phyloP scores from a whole-genome alignment of 2,329 filamentous ascomycete genomes.

The Penicillium vulpinum region DNA sequence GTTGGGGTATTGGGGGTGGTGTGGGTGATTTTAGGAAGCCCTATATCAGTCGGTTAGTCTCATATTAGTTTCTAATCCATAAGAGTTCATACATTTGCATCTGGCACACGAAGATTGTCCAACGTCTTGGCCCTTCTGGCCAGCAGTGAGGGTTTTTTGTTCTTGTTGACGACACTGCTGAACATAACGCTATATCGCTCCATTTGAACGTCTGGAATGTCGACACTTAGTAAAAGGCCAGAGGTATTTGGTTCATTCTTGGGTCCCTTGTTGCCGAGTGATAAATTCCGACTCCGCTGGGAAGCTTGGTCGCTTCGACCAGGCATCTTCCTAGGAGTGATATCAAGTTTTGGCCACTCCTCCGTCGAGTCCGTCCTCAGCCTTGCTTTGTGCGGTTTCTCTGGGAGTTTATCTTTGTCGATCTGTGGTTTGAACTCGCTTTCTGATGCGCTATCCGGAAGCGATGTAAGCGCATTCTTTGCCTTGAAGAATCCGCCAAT shows the following conservation, averaged over 20 bases:
- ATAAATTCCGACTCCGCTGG: conserved; percentile 14
- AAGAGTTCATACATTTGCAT: conserved; percentile 40
- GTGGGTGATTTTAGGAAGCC: conserved; percentile 13
- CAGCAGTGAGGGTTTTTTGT: conserved; percentile 33
- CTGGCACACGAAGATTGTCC: conserved; percentile 56
- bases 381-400: background rate
- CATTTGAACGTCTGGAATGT: conserved; percentile 77
- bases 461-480: conserved; percentile 31
- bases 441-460: conserved; percentile 15
- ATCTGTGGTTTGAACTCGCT: conserved; percentile 14
- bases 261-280: conserved; percentile 4
- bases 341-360: conserved; percentile 22
- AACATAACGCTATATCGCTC: conserved; percentile 97
- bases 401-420: background rate
- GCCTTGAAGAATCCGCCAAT: conserved; percentile 47
- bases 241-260: conserved; percentile 15
- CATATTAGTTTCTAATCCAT: background rate
- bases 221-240: conserved; percentile 63
- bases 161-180: conserved; percentile 63
- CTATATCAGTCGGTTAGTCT: conserved; percentile 4
- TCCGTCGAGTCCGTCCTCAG: conserved; percentile 11
- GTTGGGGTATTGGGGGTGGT: conserved; percentile 25
- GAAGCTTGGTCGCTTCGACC: background rate
- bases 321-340: conserved; percentile 2
- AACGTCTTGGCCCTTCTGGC: conserved; percentile 40